Evolutionary conservation across 306 rosid genomes (phyloP).

Genomic region (Cercis canadensis): DNA sequence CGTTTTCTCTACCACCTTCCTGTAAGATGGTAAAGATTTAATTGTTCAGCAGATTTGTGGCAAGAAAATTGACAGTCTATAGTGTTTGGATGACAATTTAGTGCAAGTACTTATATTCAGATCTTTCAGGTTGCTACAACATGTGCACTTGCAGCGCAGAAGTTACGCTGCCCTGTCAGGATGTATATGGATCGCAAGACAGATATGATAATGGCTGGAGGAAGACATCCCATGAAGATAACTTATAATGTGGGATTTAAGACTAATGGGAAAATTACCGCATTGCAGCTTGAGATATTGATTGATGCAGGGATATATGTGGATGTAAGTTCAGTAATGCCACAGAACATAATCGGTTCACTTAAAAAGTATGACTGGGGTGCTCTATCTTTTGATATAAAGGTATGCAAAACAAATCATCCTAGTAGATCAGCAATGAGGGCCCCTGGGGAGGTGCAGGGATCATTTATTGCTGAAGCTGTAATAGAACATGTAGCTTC

Average conservation of each 20-base stretch:
- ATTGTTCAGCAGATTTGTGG: neutral
- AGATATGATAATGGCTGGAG: slow-evolving; percentile 94
- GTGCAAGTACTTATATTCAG: slow-evolving; percentile 35
- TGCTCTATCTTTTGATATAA: slow-evolving; percentile 76
- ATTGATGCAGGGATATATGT: slow-evolving; percentile 72
- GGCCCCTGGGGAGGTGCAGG: slow-evolving; percentile 89
- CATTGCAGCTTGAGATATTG: slow-evolving; percentile 72
- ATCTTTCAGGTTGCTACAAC: slow-evolving; percentile 74
- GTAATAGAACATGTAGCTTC: slow-evolving; percentile 86
- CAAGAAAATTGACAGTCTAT: too few species aligned
- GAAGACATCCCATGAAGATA: slow-evolving; percentile 96
- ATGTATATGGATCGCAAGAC: slow-evolving; percentile 79
- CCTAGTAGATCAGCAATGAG: slow-evolving; percentile 92
- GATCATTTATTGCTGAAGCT: slow-evolving; percentile 90
- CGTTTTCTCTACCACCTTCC: neutral
- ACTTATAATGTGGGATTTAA: slow-evolving; percentile 85
- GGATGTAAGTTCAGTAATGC: slow-evolving; percentile 72
- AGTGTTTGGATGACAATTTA: too few species aligned
- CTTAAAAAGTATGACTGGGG: slow-evolving; percentile 96
- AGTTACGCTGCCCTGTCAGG: slow-evolving; percentile 79
- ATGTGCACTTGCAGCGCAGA: slow-evolving; percentile 91
- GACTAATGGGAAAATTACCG: slow-evolving; percentile 85
- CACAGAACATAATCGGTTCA: slow-evolving; percentile 50
- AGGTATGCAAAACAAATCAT: slow-evolving; percentile 85
- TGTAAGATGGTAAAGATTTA: neutral